Conservation (phyloP, 2,329 filamentous ascomycete genomes). For the Gnomoniopsis sp. region DNA sequence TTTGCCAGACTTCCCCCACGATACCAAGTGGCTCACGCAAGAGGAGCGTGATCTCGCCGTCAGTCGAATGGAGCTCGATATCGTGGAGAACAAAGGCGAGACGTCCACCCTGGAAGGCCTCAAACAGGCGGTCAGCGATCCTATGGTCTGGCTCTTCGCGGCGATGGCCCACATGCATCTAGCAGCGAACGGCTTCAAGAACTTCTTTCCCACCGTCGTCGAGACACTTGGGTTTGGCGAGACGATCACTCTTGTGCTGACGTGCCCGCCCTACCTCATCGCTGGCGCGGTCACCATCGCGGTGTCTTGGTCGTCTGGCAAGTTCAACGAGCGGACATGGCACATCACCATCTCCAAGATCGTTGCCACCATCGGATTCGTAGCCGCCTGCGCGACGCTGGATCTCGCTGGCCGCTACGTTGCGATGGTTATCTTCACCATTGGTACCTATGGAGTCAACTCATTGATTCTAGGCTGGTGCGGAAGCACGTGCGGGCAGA, state of each 20-base stretch:
- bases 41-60: conserved; percentile 2
- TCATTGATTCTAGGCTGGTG: conserved; percentile 40
- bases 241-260: conserved; percentile 40
- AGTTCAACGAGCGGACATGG: conserved; percentile 39
- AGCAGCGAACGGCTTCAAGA: conserved; percentile 36
- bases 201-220: conserved; percentile 33
- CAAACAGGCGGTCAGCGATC: conserved; percentile 20
- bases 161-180: conserved; percentile 23
- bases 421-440: conserved; percentile 33
- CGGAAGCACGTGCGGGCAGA: conserved; percentile 12
- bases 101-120: conserved; percentile 22
- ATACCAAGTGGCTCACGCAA: conserved; percentile 5
- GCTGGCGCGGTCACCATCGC: conserved; percentile 40
- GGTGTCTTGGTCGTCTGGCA: conserved; percentile 39
- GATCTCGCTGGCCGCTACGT: conserved; percentile 31
- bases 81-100: conserved; percentile 18
- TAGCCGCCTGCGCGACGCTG: conserved; percentile 30
- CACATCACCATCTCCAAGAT: conserved; percentile 37
- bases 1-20: conserved; percentile 10
- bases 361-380: conserved; percentile 36
- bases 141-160: conserved; percentile 20
- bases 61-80: conserved; percentile 2
- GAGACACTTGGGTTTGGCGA: conserved; percentile 35
- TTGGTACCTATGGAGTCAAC: conserved; percentile 37
- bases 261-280: conserved; percentile 44